Evolutionary conservation across 1,284 basidiomycete species (phyloP), one percentile per base, ranked within the genome.

Genomic region (Athelia sp.): DNA sequence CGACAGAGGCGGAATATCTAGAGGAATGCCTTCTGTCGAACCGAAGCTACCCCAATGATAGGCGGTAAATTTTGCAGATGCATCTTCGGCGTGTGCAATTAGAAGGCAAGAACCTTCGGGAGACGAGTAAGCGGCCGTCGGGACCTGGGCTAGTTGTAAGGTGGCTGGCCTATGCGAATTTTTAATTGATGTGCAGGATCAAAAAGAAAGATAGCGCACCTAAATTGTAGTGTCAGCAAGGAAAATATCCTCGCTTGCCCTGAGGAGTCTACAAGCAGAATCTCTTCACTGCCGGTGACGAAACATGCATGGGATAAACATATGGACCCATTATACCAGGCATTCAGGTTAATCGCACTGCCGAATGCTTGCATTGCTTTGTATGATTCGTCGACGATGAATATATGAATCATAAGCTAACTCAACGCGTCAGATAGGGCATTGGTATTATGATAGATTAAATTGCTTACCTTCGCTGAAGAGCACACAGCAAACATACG

Each of bases 11-110:
- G 60, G 53, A 17, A 73, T 53, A 19, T 62, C 54, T 2, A 78
- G 56, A 17, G 54, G 40, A n/a, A 75, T 68, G 11, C 79, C 79
- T 11, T 63, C 58, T 1, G 67, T 69, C 1, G 74, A 73, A 1
- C 80, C 80, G 54, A 83, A 81, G 0, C 75, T 79, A 2, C 63
- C 64, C 76, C 76, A 79, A 51, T 83, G 81, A 55, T 75, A 78
- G 4, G 74, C 72, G 3, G 60, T 60, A 10, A 76, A 50, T 2
- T 49, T 49, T 10, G 54, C 38, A 0, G 48, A 51, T 4, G 52
- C 47, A n/a, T 56, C 61, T 21, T 60, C 51, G 6, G 50, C 45
- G 18, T 61, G 60, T 3, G 68, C 58, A 2, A 66, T 59, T 21
- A 80, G 50, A 8, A 82, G 60, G 55, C 79, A 81, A 6, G 79